Conservation (phyloP, 1,284 basidiomycete genomes). For the Puccinia polysora region DNA sequence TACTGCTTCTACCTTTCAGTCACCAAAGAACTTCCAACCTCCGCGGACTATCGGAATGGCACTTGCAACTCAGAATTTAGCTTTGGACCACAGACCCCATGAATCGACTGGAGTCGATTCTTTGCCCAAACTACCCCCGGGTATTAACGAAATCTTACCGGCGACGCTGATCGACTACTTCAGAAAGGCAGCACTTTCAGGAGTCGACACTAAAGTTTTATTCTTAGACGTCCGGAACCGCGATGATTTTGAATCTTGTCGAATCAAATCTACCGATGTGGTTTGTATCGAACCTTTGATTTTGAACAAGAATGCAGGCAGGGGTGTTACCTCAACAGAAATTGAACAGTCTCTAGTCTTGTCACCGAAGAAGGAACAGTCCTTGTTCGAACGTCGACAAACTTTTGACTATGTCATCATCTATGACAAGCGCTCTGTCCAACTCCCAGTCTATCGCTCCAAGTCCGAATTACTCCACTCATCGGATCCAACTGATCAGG, state of each 20-base stretch:
- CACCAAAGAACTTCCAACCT: not conserved
- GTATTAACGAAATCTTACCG: conserved; percentile 32
- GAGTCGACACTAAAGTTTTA: conserved; percentile 59
- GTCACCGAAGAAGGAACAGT: conserved; percentile 66
- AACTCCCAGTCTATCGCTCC: conserved; percentile 54
- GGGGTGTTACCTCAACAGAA: conserved; percentile 61
- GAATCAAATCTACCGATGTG: conserved; percentile 65
- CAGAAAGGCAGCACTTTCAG: conserved; percentile 17
- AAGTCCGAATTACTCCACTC: conserved; percentile 38
- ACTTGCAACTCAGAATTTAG: conserved; percentile 5
- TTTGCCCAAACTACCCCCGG: conserved; percentile 12
- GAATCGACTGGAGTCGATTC: not conserved
- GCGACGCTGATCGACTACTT: conserved; percentile 38
- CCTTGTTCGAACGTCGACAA: conserved; percentile 71
- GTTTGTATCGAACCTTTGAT: conserved; percentile 82
- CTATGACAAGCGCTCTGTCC: conserved; percentile 69
- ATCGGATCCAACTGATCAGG: conserved; percentile 13
- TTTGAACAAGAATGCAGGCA: conserved; percentile 66
- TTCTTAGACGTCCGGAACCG: conserved; percentile 76
- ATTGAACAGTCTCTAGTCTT: conserved; percentile 74
- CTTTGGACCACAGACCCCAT: not conserved
- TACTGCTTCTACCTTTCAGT: conserved; percentile 21
- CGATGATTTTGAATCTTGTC: conserved; percentile 68
- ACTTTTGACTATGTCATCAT: conserved; percentile 86
- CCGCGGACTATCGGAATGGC: conserved; percentile 5